Base-by-base conservation (phyloP, 768 basidiomycete genomes). In the Nevesoporus exiguus region DNA sequence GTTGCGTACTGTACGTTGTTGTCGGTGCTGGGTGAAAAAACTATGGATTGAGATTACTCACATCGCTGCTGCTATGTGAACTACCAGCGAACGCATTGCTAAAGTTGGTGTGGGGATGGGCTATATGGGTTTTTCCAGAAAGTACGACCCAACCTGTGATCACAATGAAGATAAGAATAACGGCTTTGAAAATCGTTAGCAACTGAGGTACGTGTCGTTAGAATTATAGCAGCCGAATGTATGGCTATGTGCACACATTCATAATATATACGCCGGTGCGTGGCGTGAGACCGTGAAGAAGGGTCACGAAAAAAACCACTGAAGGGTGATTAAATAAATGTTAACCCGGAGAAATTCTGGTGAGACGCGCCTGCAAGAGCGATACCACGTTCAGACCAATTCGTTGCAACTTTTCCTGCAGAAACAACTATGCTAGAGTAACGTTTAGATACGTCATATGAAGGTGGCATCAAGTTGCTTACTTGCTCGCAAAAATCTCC, bases 71-170 rank as follows among this genome's bases (percentile, higher is more conserved):
- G 46, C 77, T 81, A 33, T 73, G 72, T 2, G 77, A 79, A 25
- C 80, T 82, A 19, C 81, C 83, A 1, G 72, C 74, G 51, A 87
- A 88, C 0, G 80, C 72, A 60, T 85, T 65, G 37, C 69, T 73
- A 66, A 87, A 86, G 65, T 84, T 83, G 36, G 71, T 74, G 44
- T 77, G 74, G 0, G 85, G 82, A 64, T 86, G 77, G 40, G 73
- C 37, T n/a, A 87, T 75, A 8, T 72, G 73, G 3, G 82, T 84
- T 49, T 76, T 71, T 1, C 83, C 85, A 5, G 78, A 76, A 11
- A 87, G 74, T 9, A 86, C 85, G 22, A 80, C 80, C 72, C 82
- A 79, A 3, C 83, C 82, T 5, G 81, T 77, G 39, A 84, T 66
- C 1, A 82, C 77, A 41, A 86, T 67, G 55, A 84, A 76, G n/a